Percentiles rank a stretch among this genome's conserved stretches.
These are phyloP conservation scores for Aspergillus fumigatus DNA, from an alignment of 2,329 filamentous ascomycete genomes.

Conservation along the genomic window DNA sequence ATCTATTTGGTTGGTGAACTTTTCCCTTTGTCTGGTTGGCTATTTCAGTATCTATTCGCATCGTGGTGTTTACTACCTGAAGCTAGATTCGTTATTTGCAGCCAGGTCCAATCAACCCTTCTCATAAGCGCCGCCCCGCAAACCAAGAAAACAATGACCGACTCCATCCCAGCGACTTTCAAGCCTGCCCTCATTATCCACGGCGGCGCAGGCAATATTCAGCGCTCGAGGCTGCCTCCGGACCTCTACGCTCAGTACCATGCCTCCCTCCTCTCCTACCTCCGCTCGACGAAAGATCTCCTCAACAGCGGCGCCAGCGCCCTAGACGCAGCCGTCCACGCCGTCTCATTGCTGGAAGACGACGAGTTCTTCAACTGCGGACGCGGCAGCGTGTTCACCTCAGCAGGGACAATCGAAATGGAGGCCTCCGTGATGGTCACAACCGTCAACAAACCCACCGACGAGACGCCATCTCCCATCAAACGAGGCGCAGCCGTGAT, in stretches of 20 bases:
- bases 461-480: slow-evolving; percentile 31
- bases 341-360: slow-evolving; percentile 72
- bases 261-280: slow-evolving; percentile 57
- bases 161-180: slow-evolving; percentile 20
- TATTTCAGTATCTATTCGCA: no score
- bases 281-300: slow-evolving; percentile 44
- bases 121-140: neutral
- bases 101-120: no score
- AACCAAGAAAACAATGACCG: neutral
- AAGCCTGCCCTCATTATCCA: slow-evolving; percentile 64
- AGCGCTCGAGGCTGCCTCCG: slow-evolving; percentile 54
- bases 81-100: no score
- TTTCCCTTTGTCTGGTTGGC: no score
- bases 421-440: slow-evolving; percentile 86
- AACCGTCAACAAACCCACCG: slow-evolving; percentile 16
- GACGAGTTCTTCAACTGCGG: slow-evolving; percentile 80
- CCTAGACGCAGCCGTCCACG: slow-evolving; percentile 69
- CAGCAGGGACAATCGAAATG: slow-evolving; percentile 76
- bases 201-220: slow-evolving; percentile 68
- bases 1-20: no score
- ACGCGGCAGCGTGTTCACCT: slow-evolving; percentile 80
- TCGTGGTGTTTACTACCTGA: no score
- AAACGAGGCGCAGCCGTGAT: slow-evolving; percentile 78
- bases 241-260: slow-evolving; percentile 57
- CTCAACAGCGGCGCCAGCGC: slow-evolving; percentile 51